phyloP scores from a whole-genome alignment of 2,329 filamentous ascomycete species.

The Cephalotrichum gorgonifer region DNA sequence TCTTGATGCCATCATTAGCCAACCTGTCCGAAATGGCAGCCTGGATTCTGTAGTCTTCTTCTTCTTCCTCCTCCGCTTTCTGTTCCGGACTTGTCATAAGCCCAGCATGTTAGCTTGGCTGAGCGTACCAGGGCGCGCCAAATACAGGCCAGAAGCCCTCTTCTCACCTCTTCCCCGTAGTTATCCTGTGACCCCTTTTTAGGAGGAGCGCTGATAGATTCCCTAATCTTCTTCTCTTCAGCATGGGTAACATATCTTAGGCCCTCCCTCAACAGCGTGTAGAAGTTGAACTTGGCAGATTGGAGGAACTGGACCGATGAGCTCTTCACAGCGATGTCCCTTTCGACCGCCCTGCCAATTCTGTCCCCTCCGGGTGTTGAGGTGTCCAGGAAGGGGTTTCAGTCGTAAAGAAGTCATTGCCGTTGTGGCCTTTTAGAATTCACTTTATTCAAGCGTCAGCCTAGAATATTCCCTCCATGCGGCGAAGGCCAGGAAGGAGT shows the following conservation, averaged over 20 bases:
- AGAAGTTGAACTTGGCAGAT: conserved; percentile 15
- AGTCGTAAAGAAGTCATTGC: conserved; percentile 10
- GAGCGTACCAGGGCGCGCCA: background rate
- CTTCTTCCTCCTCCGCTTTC: background rate
- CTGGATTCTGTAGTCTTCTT: background rate
- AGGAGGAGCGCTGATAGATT: background rate
- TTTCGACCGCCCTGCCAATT: conserved; percentile 14
- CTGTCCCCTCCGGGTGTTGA: conserved; percentile 9
- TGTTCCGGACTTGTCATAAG: background rate
- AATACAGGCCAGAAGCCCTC: too few species aligned
- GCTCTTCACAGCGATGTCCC: conserved; percentile 17
- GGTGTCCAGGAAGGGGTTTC: conserved; percentile 18
- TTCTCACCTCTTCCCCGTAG: background rate
- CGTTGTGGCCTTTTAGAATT: background rate
- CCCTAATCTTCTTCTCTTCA: background rate
- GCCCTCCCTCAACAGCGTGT: conserved; percentile 14
- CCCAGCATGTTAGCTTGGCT: background rate
- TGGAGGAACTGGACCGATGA: conserved; percentile 18
- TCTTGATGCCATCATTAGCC: background rate
- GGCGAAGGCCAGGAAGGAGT: background rate
- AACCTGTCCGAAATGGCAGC: background rate
- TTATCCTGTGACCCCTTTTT: too few species aligned
- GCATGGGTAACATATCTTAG: conserved; percentile 20
- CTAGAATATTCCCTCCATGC: too few species aligned
- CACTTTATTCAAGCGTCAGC: too few species aligned